Base-by-base conservation (phyloP, 192 early-diverging fungal genomes). In the Coemansia sp. region DNA sequence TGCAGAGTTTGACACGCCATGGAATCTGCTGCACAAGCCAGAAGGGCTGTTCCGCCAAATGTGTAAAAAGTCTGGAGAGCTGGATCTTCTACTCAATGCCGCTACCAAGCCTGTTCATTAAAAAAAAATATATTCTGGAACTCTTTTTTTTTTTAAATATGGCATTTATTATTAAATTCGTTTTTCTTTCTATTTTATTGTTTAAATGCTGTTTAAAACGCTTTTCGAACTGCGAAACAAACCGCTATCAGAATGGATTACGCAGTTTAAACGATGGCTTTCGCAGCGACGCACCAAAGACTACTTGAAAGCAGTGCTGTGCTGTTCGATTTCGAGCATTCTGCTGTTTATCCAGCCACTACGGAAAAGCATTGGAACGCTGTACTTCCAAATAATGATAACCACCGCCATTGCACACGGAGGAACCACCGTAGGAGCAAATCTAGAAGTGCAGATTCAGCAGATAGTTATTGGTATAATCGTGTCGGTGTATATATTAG, bases 31-130 rank as follows among this genome's bases (percentile, higher is more conserved):
- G 67, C 74, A 81, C 18, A 63, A 59, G 0, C 67, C 79, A 14
- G 71, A 78, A 18, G 82, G 88, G 21, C 11, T 81, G 6, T 96
- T 98, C 65, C 57, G 79, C 19, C 63, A 68, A 35, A 92, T 98
- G 91, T 94, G 90, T 54, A 83, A 87, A 40, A 88, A 90, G 38
- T 86, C 88, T 14, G 89, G 91, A 7, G 94, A 96, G 53, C 88
- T 81, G 61, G 79, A 78, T 0, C 80, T 86, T 13, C 56, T 94
- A 35, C 40, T 82, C 23, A 73, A 68, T 26, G 79, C 87, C 44
- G 82, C 85, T 35, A 33, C 49, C 33, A 11, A 50, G 30, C 30
- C 26, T 14, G 26, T 13, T 21, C 5, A 16, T 13, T 48, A 40
- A 15, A 40, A 19, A 15, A 40, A 15, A 12, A 52, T 26, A 15